Evolutionary conservation across 441 rosid species (phyloP), one percentile per base, ranked within the genome.

Genomic region (Isatis lusitanica): DNA sequence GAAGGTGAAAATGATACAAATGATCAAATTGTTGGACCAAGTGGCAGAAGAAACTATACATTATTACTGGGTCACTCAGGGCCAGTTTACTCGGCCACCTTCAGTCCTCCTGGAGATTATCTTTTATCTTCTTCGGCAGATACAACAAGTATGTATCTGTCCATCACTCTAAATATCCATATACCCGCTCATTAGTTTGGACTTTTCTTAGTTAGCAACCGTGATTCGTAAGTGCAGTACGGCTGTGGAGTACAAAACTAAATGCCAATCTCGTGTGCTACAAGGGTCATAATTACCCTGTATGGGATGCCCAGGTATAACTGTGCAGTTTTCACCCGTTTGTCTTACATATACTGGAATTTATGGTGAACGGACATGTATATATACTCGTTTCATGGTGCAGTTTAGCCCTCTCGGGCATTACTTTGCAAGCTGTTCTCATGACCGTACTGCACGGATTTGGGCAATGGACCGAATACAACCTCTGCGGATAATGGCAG

Each of bases 391-490:
- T 76, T 33, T 81, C 53, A 31, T 79, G 76, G 57, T 83, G 86
- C 97, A 96, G 99, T 93, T 96, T 85, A 89, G 97, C 77, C 96
- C 98, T n/a, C 83, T 85, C 4, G 98, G 99, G 30, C 98, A 93
- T 68, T 93, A 93, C 80, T 93, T 96, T 83, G 97, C 98, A 59
- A 87, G 98, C 75, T 83, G 89, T 79, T 93, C 99, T 46, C 99
- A 96, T 85, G 99, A 96, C 77, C 88, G 98, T 78, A 92, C 98
- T 26, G 97, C 96, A 26, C 84, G 97, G 79, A 81, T 96, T 64
- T 96, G 99, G 98, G 85, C 98, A 24, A 86, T 96, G 98, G 98
- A 93, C 70, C 84, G 92, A 84, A 85, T 90, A 74, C 98, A 89
- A 75, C 98, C 98, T 74, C 77, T 90, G 76, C 85, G 99, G 66